A percentile compares a stretch with the other conserved stretches of the same genome.
Conservation (phyloP, 2,329 filamentous ascomycete species). For the Coleophoma crateriformis region DNA sequence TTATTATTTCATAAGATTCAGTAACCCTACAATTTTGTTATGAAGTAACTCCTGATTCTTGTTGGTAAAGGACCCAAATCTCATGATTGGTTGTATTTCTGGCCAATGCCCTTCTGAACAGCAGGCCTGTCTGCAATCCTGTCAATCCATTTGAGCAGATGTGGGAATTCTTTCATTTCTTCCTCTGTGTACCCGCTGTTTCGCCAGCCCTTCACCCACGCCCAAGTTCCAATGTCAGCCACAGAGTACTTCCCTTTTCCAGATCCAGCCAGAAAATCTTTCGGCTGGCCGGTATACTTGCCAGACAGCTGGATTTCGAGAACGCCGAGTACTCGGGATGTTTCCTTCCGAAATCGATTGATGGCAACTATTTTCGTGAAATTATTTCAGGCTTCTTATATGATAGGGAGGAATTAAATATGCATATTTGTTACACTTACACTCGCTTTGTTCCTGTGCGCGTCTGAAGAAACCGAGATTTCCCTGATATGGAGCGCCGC, state of each 20-base stretch:
- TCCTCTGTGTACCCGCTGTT: conserved; percentile 36
- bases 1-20: no score
- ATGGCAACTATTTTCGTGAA: conserved; percentile 31
- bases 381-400: no score
- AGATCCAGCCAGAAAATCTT: conserved; percentile 46
- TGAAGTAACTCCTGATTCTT: no score
- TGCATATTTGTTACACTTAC: conserved; percentile 15
- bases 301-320: conserved; percentile 47
- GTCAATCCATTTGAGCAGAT: conserved; percentile 46
- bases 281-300: conserved; percentile 40
- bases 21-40: no score
- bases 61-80: no score
- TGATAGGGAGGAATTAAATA: no score
- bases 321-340: conserved; percentile 45
- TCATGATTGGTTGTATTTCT: no score
- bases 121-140: conserved; percentile 41
- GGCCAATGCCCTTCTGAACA: conserved; percentile 21
- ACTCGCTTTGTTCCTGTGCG: conserved; percentile 39
- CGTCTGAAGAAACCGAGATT: conserved; percentile 33
- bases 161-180: conserved; percentile 43
- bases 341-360: conserved; percentile 45
- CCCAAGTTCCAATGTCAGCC: conserved; percentile 47
- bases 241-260: conserved; percentile 49
- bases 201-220: conserved; percentile 42
- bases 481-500: conserved; percentile 35